These are phyloP conservation scores for Paecilomyces sp. DNA, from an alignment of 2,329 filamentous ascomycete genomes.

Conservation along the genomic window DNA sequence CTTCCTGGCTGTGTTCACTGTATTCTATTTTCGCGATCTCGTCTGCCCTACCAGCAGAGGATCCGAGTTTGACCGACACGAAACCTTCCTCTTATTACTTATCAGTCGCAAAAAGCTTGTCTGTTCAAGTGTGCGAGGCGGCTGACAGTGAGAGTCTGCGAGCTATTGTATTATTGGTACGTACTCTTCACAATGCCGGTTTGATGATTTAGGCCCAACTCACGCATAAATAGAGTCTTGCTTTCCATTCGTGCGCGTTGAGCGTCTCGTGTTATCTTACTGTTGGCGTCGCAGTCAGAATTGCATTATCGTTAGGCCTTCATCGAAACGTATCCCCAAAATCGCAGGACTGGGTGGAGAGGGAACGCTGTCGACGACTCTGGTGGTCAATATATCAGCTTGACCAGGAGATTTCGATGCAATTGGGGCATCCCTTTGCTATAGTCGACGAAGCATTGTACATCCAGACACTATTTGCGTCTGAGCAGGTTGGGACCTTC, in stretches of 20 bases:
- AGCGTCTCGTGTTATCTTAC: background rate
- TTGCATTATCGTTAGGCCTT: background rate
- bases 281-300: background rate
- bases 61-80: background rate
- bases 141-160: background rate
- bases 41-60: background rate
- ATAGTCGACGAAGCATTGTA: background rate
- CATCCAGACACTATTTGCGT: background rate
- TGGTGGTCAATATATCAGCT: background rate
- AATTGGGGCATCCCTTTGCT: background rate
- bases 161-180: background rate
- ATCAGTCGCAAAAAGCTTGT: background rate
- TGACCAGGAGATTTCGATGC: background rate
- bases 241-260: background rate
- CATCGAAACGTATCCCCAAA: background rate
- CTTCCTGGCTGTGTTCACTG: background rate
- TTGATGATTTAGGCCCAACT: background rate
- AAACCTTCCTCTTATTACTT: background rate
- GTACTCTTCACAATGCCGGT: background rate
- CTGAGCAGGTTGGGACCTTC: background rate
- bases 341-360: background rate
- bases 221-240: background rate
- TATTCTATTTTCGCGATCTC: background rate
- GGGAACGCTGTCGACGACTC: background rate
- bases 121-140: background rate